phyloP scores from a whole-genome alignment of 352 stramenopile species.

The Phytophthora litchii region DNA sequence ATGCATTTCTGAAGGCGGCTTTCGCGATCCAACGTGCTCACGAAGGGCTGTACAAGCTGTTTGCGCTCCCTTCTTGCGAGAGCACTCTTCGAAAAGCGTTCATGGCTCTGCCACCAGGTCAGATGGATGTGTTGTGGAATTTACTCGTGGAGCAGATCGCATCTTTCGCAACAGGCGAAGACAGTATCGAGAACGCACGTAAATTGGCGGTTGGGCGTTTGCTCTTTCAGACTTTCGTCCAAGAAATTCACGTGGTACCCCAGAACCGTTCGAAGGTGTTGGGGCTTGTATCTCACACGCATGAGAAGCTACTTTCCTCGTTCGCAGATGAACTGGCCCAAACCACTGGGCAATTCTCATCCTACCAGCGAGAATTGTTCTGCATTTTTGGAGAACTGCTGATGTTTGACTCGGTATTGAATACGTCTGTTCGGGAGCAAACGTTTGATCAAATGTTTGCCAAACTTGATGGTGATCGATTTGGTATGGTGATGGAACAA shows the following conservation, averaged over 20 bases:
- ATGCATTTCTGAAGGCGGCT: conserved; percentile 53
- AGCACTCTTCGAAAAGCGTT: conserved; percentile 67
- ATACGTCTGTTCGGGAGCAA: conserved; percentile 37
- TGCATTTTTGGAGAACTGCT: conserved; percentile 79
- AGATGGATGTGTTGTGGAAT: conserved; percentile 80
- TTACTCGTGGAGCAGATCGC: conserved; percentile 64
- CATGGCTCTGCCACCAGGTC: conserved; percentile 71
- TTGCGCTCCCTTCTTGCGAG: conserved; percentile 52
- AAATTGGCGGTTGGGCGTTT: conserved; percentile 64
- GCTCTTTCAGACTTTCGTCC: conserved; percentile 77
- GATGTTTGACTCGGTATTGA: conserved; percentile 68
- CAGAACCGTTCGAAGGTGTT: conserved; percentile 73
- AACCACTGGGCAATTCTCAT: conserved; percentile 29
- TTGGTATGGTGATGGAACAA: conserved; percentile 42
- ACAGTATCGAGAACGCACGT: conserved; percentile 14
- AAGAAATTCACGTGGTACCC: conserved; percentile 83
- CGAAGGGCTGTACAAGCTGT: conserved; percentile 56
- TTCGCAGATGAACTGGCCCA: conserved; percentile 29
- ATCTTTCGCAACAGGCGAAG: conserved; percentile 20
- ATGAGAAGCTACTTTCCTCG: conserved; percentile 58
- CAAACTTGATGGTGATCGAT: conserved; percentile 41
- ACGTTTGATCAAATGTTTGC: conserved; percentile 57
- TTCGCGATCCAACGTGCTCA: conserved; percentile 40
- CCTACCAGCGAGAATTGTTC: conserved; percentile 67
- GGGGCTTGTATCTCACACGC: conserved; percentile 51